Conservation (phyloP, 148 eudicot species). For the Dysphania ambrosioides region DNA sequence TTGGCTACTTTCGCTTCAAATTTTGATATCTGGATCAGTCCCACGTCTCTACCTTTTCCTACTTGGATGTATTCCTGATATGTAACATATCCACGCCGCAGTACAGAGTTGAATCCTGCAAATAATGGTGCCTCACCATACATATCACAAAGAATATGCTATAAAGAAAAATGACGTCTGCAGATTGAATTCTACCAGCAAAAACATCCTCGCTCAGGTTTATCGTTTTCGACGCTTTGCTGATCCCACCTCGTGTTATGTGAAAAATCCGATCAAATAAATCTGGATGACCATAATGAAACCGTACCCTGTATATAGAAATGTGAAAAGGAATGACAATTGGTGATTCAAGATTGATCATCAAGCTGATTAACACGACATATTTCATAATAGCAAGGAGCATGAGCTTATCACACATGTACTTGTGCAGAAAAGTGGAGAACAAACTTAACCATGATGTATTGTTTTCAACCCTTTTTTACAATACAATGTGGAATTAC, state of each 20-base stretch:
- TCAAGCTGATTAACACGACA: not conserved
- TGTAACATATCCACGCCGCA: constrained; percentile 75
- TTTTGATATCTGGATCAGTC: constrained; percentile 86
- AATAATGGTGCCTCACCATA: constrained; percentile 17
- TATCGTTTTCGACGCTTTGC: constrained; percentile 94
- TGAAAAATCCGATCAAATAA: constrained; percentile 94
- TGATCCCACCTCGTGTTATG: constrained; percentile 93
- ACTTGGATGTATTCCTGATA: constrained; percentile 96
- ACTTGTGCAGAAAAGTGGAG: not conserved
- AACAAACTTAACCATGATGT: not conserved
- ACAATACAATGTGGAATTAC: constrained; percentile 30
- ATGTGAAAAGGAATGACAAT: not conserved
- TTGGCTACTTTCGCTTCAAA: constrained; percentile 98
- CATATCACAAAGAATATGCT: constrained; percentile 1
- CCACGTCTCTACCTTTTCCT: constrained; percentile 99
- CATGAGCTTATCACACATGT: not conserved
- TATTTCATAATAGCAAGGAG: not conserved
- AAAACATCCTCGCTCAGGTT: constrained; percentile 96
- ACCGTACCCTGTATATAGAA: constrained; percentile 62
- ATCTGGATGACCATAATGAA: constrained; percentile 99
- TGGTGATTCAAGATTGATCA: not conserved
- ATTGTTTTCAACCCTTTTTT: not conserved
- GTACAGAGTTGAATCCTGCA: constrained; percentile 75
- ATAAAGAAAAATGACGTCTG: not conserved
- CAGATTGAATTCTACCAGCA: constrained; percentile 63